Evolutionary conservation across 805 yeast genomes (phyloP).

Genomic region (Candida broadrunensis): DNA sequence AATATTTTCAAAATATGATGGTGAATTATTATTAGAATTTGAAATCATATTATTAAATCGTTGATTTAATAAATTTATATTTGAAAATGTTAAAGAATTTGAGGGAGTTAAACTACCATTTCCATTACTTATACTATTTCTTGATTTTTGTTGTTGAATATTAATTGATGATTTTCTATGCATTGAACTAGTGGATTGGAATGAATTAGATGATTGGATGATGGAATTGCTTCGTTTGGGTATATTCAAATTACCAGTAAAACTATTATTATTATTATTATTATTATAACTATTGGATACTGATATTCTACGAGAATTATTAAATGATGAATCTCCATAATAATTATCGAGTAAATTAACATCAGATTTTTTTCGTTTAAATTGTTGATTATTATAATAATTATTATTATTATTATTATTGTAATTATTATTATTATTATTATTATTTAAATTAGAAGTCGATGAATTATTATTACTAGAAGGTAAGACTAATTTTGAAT

Average conservation of each 20-base stretch:
- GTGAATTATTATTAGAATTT: conserved; percentile 18
- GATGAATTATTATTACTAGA: conserved; percentile 6
- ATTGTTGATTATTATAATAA: conserved; percentile 24
- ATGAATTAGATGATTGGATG: background rate
- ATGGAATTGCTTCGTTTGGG: background rate
- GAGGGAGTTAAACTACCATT: conserved; percentile 8
- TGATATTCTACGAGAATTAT: conserved; percentile 11
- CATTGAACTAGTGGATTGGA: background rate
- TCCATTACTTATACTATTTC: background rate
- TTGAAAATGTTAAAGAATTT: conserved; percentile 20
- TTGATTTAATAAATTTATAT: conserved; percentile 20
- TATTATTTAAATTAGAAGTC: background rate
- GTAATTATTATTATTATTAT: background rate
- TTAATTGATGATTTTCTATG: background rate
- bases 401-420: background rate
- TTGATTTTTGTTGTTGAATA: background rate
- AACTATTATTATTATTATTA: background rate
- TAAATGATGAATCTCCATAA: background rate
- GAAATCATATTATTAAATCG: conserved; percentile 9
- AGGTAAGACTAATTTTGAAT: conserved; percentile 6
- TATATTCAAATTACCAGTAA: background rate
- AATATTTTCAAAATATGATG: conserved; percentile 2
- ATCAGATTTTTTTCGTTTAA: conserved; percentile 43
- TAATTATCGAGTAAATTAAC: conserved; percentile 15
- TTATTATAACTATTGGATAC: background rate